Percentiles rank a stretch among this genome's conserved stretches.
These are phyloP conservation scores for Phytopythium boreale DNA, from an alignment of 352 stramenopile genomes.

Conservation along the genomic window DNA sequence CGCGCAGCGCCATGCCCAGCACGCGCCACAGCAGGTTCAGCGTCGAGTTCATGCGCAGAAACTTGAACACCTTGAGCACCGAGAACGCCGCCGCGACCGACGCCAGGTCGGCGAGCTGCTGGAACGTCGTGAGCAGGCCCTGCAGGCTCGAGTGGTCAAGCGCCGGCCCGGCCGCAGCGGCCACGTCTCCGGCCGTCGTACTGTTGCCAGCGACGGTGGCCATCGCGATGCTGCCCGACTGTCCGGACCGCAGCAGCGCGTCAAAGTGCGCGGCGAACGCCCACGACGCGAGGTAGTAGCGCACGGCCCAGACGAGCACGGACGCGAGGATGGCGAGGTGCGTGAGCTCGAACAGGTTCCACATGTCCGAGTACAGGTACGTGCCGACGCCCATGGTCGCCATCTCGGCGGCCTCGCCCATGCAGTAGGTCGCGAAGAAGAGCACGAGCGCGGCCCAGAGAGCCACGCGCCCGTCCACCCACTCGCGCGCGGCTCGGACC, in stretches of 20 bases:
- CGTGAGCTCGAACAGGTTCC: constrained; percentile 86
- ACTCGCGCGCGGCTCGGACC: constrained; percentile 19
- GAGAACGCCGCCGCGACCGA: constrained; percentile 74
- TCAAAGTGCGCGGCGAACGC: constrained; percentile 45
- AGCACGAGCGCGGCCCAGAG: constrained; percentile 64
- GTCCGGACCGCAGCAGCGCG: constrained; percentile 23
- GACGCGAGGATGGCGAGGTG: constrained; percentile 64
- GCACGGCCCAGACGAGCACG: constrained; percentile 61
- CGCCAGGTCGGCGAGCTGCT: constrained; percentile 73
- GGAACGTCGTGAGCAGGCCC: constrained; percentile 59
- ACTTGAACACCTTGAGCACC: constrained; percentile 88
- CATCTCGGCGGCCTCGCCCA: constrained; percentile 78
- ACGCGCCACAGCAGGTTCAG: constrained; percentile 85
- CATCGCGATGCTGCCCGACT: constrained; percentile 11
- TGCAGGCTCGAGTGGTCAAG: constrained; percentile 65
- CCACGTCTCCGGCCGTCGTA: background rate
- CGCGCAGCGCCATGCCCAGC: constrained; percentile 75
- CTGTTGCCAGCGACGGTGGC: constrained; percentile 5
- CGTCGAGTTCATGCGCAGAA: constrained; percentile 88
- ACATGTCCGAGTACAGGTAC: constrained; percentile 84
- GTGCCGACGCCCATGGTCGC: constrained; percentile 66
- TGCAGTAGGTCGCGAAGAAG: constrained; percentile 81
- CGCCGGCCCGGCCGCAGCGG: constrained; percentile 22
- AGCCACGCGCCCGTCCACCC: constrained; percentile 56
- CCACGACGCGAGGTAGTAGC: constrained; percentile 63